Conservation (phyloP, 2,329 filamentous ascomycete genomes). For the Alternaria sp. region DNA sequence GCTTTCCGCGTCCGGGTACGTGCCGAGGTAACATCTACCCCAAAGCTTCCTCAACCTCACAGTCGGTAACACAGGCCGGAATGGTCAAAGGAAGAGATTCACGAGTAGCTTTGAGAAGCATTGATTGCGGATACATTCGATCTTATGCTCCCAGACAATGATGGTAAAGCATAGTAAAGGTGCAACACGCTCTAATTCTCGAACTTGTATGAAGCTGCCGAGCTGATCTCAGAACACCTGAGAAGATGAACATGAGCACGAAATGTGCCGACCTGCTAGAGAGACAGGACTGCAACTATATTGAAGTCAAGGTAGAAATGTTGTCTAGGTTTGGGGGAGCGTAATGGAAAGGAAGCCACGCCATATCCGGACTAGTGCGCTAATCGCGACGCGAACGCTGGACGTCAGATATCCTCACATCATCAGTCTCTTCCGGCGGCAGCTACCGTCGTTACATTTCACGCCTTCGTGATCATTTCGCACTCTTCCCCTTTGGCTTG, state of each 20-base stretch:
- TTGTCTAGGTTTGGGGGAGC: background rate
- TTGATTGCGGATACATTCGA: accelerated
- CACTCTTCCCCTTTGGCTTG: background rate
- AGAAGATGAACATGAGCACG: too few relatives aligned
- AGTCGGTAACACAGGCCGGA: background rate
- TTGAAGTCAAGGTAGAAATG: background rate
- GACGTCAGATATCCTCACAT: background rate
- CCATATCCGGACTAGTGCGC: conserved; percentile 1
- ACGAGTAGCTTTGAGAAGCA: background rate
- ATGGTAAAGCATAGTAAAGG: too few relatives aligned
- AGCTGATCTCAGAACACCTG: too few relatives aligned
- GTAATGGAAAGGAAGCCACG: background rate
- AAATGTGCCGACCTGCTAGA: background rate
- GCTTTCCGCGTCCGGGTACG: conserved; percentile 17
- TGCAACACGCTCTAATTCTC: too few relatives aligned
- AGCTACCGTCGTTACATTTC: background rate
- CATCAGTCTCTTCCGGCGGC: background rate
- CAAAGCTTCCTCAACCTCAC: background rate
- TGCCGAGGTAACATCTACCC: background rate
- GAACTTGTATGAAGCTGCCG: too few relatives aligned
- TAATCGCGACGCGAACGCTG: background rate
- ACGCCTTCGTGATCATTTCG: background rate
- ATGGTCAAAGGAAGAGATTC: background rate
- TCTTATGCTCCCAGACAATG: too few relatives aligned
- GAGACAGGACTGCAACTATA: background rate